Conservation (phyloP, 2,329 filamentous ascomycete genomes). For the Diaporthe australafricana region DNA sequence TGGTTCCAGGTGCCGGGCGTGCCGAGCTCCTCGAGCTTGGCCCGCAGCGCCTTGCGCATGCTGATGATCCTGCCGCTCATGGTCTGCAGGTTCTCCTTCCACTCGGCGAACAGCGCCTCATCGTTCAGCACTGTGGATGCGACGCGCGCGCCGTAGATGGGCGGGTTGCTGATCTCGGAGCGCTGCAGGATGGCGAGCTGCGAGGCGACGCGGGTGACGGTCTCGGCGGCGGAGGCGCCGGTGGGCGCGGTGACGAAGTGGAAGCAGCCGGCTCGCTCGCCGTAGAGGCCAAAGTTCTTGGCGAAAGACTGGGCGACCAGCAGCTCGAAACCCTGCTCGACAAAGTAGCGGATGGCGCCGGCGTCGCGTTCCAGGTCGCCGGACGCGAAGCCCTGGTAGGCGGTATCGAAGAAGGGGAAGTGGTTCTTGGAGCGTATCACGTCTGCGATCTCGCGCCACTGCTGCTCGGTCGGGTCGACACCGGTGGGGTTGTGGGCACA, state of each 20-base stretch:
- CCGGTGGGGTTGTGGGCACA: slow-evolving; percentile 99
- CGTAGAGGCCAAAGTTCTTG: slow-evolving; percentile 98
- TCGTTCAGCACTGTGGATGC: slow-evolving; percentile 89
- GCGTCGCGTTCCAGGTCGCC: slow-evolving; percentile 88
- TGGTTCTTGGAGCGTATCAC: slow-evolving; percentile 82
- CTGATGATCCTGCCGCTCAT: slow-evolving; percentile 96
- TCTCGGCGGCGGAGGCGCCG: slow-evolving; percentile 69
- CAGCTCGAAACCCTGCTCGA: slow-evolving; percentile 90
- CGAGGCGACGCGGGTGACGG: slow-evolving; percentile 76
- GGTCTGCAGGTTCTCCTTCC: slow-evolving; percentile 90
- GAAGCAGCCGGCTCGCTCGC: slow-evolving; percentile 95
- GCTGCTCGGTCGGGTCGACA: slow-evolving; percentile 91
- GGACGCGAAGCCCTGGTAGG: slow-evolving; percentile 97
- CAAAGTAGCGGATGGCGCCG: slow-evolving; percentile 93
- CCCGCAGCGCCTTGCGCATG: slow-evolving; percentile 85
- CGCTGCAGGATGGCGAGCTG: slow-evolving; percentile 96
- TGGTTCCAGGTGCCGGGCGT: slow-evolving; percentile 96
- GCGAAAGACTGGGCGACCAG: slow-evolving; percentile 93
- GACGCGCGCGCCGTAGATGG: slow-evolving; percentile 92
- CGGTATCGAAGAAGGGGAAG: slow-evolving; percentile 98
- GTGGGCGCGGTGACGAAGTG: slow-evolving; percentile 86
- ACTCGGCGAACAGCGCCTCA: slow-evolving; percentile 82
- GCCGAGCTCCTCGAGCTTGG: slow-evolving; percentile 83
- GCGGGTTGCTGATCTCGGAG: slow-evolving; percentile 97
- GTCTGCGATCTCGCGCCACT: slow-evolving; percentile 91